Evolutionary conservation across 176 grass and related monocot genomes (phyloP), one percentile per base, ranked within the genome.

Genomic region (Calamus simplicifolius): DNA sequence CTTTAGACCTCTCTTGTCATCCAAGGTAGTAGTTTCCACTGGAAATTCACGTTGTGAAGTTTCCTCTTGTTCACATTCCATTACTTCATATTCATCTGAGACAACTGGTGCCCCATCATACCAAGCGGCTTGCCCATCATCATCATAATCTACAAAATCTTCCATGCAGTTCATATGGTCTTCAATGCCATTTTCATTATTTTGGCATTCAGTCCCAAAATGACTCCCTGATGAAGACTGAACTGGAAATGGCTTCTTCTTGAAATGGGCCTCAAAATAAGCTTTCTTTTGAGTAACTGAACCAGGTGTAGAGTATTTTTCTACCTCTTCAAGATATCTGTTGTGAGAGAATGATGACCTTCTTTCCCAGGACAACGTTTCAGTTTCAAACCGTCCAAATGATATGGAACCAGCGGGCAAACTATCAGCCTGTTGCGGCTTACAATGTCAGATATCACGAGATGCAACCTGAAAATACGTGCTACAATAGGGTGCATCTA

Each of bases 201-300:
- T 17, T 25, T 73, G 49, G 23, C 4, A 16, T 27, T 25, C 59
- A 15, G 56, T 35, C 19, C 25, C 18, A 54, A 5, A 18, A 48
- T 54, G 50, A 17, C 49, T 54, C 12, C 50, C 70, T n/a, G 26
- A 17, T 35, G 51, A 73, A 62, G 28, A 31, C 27, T 35, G 58
- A 38, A 35, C 3, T 4, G 27, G 14, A 48, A 62, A 25, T 25
- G 50, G 49, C 3, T 62, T 73, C 50, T 73, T 73, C 59, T 73
- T 73, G 19, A 73, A 73, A 27, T 73, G 70, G n/a, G 70, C 70
- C 25, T 73, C 70, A 62, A 73, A 73, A 48, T 73, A 73, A 54
- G 70, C 70, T 63, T 73, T 73, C 50, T 73, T 73, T 27, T 73
- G 58, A 25, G 27, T 55, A 54, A 73, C 70, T 0, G 49, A 73